Percentiles rank a stretch among this genome's conserved stretches.
Evolutionary conservation across 2,329 filamentous ascomycete species (phyloP).

Genomic region (Aspergillus fumigatus): DNA sequence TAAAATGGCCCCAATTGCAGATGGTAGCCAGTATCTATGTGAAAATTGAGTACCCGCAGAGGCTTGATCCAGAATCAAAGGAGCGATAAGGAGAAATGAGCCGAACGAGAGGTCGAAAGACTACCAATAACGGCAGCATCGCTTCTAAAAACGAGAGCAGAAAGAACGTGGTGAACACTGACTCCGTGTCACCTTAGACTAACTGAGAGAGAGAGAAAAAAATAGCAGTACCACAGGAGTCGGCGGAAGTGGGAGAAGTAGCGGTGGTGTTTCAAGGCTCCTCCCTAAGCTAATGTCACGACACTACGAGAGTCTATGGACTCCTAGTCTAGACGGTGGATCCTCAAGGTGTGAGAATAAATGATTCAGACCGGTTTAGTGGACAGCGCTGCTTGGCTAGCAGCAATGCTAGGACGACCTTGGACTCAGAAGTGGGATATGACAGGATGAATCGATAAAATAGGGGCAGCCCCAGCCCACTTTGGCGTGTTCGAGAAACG

Average conservation of each 20-base stretch:
- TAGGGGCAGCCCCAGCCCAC: conserved; percentile 15
- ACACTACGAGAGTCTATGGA: neutral
- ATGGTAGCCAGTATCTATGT: conserved; percentile 1
- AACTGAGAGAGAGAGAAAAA: neutral
- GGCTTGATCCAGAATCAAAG: conserved; percentile 7
- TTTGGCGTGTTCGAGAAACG: conserved; percentile 1
- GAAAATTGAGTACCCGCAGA: conserved; percentile 1
- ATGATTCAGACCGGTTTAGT: neutral
- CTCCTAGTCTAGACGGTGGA: neutral
- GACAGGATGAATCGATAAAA: neutral
- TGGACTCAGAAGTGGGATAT: neutral
- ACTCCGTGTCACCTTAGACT: neutral
- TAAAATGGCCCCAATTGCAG: neutral
- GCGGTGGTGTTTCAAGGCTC: neutral
- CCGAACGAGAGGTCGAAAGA: conserved; percentile 6
- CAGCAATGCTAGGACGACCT: neutral
- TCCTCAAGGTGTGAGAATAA: neutral
- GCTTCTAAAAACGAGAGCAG: conserved; percentile 5
- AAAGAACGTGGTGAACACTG: neutral
- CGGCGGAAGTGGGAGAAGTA: neutral
- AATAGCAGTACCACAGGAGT: neutral
- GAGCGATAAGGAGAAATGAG: conserved; percentile 12
- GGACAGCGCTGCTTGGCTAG: neutral
- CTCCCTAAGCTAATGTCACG: neutral
- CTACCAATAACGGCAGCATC: conserved; percentile 14